Evolutionary conservation across 2,329 filamentous ascomycete genomes (phyloP).

Genomic region (Dothiorella sarmentorum): DNA sequence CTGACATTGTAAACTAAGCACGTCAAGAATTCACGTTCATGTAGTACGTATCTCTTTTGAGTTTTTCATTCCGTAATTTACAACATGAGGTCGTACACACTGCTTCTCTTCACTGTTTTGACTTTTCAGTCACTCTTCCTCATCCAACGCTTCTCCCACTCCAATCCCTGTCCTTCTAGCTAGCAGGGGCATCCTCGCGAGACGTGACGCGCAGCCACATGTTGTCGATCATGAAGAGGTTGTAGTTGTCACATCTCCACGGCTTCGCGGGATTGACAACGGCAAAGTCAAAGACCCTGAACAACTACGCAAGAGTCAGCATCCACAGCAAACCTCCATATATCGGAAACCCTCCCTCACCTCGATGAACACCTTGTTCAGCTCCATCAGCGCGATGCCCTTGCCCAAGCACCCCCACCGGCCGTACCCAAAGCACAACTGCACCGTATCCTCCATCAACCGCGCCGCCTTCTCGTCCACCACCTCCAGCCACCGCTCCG

Average conservation of each 20-base stretch:
- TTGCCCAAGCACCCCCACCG: constrained; percentile 35
- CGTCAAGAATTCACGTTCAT: too few species aligned
- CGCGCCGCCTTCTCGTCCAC: constrained; percentile 34
- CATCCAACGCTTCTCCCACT: too few species aligned
- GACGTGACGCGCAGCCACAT: constrained; percentile 19
- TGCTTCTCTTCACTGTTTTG: too few species aligned
- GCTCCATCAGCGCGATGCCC: constrained; percentile 34
- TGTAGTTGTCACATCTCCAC: constrained; percentile 29
- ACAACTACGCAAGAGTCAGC: constrained; percentile 3
- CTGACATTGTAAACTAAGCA: too few species aligned
- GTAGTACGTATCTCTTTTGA: too few species aligned
- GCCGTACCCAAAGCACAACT: constrained; percentile 37
- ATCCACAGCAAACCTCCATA: not conserved
- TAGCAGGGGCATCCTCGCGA: not conserved
- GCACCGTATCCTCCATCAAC: constrained; percentile 32
- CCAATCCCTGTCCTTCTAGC: not conserved
- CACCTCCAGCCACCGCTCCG: constrained; percentile 47
- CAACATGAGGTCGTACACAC: too few species aligned
- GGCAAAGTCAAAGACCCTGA: constrained; percentile 33
- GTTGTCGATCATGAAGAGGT: constrained; percentile 20
- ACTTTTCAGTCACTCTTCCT: too few species aligned
- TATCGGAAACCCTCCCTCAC: constrained; percentile 30
- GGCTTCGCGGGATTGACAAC: constrained; percentile 25
- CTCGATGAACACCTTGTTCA: constrained; percentile 43
- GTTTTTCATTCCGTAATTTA: too few species aligned